Conservation (phyloP, 106 monocot species). For the Dendrobium catenatum region DNA sequence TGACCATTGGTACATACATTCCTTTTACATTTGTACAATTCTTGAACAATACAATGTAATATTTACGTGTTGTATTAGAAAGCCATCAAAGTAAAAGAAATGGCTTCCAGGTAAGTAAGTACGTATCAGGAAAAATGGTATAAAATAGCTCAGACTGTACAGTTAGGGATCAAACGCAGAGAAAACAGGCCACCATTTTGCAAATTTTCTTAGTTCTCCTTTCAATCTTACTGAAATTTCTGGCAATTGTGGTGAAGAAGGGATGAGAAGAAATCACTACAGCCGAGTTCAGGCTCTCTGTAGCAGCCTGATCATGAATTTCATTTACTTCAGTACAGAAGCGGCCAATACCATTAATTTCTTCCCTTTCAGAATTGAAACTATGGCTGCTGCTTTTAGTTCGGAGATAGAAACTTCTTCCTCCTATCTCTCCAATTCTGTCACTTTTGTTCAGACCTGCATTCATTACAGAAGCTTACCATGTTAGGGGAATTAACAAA, state of each 20-base stretch:
- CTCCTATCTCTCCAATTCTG: conserved; percentile 70
- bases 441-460: conserved; percentile 66
- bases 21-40: no score
- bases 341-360: not conserved
- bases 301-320: not conserved
- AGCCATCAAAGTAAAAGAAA: not conserved
- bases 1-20: no score
- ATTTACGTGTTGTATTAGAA: not conserved
- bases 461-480: not conserved
- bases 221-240: conserved; percentile 37
- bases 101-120: not conserved
- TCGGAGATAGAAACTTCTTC: conserved; percentile 72
- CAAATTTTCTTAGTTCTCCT: conserved; percentile 49
- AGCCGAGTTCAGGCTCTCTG: not conserved
- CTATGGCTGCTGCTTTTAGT: conserved; percentile 17
- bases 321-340: not conserved
- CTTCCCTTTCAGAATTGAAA: conserved; percentile 12
- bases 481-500: not conserved
- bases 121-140: not conserved
- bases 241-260: conserved; percentile 30
- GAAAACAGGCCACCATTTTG: conserved; percentile 43
- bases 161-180: not conserved
- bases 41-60: no score
- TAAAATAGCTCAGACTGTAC: not conserved
- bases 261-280: not conserved